Evolutionary conservation across 495 filamentous ascomycete genomes (phyloP).

Genomic region (Penicillium roqueforti): DNA sequence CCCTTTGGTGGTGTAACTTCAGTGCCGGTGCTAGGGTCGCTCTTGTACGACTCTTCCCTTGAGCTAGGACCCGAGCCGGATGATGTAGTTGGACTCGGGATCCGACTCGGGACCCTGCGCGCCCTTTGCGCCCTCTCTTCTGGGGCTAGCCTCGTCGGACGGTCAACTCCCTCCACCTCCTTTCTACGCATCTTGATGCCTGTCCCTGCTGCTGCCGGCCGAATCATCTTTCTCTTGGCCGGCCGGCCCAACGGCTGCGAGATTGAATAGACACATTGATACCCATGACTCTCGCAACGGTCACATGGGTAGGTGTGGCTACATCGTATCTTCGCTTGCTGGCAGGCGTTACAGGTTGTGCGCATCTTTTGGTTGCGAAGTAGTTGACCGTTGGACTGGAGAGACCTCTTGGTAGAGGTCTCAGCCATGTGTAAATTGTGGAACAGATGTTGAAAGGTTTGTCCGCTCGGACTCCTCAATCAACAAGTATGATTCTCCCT

Average conservation of each 20-base stretch:
- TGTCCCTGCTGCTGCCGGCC: background rate
- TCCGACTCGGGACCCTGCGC: background rate
- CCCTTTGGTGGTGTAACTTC: background rate
- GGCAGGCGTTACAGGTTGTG: conserved; percentile 47
- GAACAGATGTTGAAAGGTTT: background rate
- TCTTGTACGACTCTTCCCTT: background rate
- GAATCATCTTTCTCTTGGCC: conserved; percentile 32
- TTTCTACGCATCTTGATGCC: conserved; percentile 1
- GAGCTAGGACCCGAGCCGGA: background rate
- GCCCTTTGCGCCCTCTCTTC: background rate
- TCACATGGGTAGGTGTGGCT: conserved; percentile 43
- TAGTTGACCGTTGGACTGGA: background rate
- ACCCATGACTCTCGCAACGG: conserved; percentile 41
- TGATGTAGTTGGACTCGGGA: background rate
- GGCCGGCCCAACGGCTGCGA: conserved; percentile 43
- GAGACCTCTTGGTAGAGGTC: conserved; percentile 13
- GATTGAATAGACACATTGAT: conserved; percentile 44
- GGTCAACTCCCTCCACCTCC: conserved; percentile 2
- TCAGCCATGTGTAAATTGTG: background rate
- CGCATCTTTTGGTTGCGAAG: conserved; percentile 32
- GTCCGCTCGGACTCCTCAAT: background rate
- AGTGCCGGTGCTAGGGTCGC: background rate
- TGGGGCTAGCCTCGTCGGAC: conserved; percentile 9
- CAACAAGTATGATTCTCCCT: background rate
- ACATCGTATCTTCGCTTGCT: conserved; percentile 49